Conservation (phyloP, 148 eudicot genomes). For the Rhododendron simsii region DNA sequence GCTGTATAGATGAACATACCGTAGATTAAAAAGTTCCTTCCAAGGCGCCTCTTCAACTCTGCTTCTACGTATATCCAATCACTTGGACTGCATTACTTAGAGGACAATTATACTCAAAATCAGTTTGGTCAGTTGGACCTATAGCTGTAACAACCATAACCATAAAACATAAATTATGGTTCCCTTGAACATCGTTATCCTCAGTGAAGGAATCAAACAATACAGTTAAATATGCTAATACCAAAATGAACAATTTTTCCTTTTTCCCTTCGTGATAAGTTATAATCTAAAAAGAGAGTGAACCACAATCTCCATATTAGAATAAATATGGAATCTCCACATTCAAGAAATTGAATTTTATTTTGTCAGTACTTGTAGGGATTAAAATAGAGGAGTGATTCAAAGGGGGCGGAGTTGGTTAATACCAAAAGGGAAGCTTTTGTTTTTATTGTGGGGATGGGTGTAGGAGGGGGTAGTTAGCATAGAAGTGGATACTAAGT, state of each 20-base stretch:
- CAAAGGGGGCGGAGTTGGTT: background rate
- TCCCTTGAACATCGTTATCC: background rate
- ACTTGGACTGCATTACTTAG: slow-evolving; percentile 78
- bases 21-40: slow-evolving; percentile 73
- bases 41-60: slow-evolving; percentile 82
- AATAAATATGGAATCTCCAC: background rate
- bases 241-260: background rate
- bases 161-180: background rate
- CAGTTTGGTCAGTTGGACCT: slow-evolving; percentile 13
- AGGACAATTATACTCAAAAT: slow-evolving; percentile 14
- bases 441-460: background rate
- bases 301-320: background rate
- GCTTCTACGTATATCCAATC: slow-evolving; percentile 96
- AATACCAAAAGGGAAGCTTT: background rate
- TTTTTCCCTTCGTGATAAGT: background rate
- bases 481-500: background rate
- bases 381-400: background rate
- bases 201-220: background rate
- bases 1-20: slow-evolving; percentile 42
- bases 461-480: background rate
- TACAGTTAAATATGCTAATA: background rate
- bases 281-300: background rate
- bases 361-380: background rate
- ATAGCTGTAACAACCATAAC: background rate
- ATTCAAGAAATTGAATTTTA: background rate